Evolutionary conservation across 768 basidiomycete species (phyloP).

Genomic region (Hypsizygus marmoreus): DNA sequence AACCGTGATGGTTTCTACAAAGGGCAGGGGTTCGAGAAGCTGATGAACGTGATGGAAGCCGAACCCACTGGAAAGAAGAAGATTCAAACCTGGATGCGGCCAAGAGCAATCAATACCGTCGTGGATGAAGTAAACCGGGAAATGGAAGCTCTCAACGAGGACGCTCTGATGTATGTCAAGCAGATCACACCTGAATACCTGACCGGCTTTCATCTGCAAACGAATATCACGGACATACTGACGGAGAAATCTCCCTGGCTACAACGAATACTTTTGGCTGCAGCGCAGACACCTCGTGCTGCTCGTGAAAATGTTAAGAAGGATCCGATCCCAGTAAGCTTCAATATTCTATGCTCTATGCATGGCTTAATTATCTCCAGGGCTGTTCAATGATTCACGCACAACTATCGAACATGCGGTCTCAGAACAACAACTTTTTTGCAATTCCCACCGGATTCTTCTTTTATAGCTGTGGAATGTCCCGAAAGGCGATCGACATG

Average conservation of each 20-base stretch:
- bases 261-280: conserved; percentile 1
- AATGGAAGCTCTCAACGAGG: neutral
- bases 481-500: too few species aligned
- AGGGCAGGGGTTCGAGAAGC: neutral
- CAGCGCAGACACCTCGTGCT: conserved; percentile 1
- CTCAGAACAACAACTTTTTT: too few species aligned
- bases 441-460: too few species aligned
- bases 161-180: neutral
- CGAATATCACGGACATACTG: conserved; percentile 1
- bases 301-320: neutral
- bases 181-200: neutral
- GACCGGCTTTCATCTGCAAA: neutral
- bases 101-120: neutral
- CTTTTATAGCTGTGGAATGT: too few species aligned
- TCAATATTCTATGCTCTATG: too few species aligned
- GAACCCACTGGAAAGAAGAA: neutral
- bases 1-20: neutral
- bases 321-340: neutral
- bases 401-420: too few species aligned
- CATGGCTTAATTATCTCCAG: too few species aligned
- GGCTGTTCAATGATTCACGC: too few species aligned
- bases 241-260: conserved; percentile 1
- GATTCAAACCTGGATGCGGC: neutral
- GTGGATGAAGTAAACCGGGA: neutral
- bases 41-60: neutral